Evolutionary conservation across 2,329 filamentous ascomycete species (phyloP).

Genomic region (Calonectria pauciramosa): DNA sequence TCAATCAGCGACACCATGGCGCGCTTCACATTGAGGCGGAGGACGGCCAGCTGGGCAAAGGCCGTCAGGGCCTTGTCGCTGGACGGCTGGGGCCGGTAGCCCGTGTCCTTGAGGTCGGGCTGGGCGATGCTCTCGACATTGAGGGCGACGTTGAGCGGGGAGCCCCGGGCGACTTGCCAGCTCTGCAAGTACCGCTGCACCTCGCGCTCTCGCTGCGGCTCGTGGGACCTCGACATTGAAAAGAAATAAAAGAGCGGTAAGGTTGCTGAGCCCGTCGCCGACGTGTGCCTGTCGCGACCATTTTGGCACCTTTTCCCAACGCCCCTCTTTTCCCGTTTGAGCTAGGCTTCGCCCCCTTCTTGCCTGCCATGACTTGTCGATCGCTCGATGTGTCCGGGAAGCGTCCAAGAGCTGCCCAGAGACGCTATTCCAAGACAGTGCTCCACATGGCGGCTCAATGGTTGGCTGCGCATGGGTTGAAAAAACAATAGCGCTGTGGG

Average conservation of each 20-base stretch:
- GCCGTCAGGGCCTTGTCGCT: constrained; percentile 57
- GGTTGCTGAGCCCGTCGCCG: not conserved
- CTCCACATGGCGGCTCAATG: not conserved
- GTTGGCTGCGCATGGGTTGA: not conserved
- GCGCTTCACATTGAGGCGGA: constrained; percentile 62
- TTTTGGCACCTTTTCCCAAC: not conserved
- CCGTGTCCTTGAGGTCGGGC: constrained; percentile 46
- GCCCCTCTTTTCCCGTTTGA: constrained; percentile 3
- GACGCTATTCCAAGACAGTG: not conserved
- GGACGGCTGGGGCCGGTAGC: constrained; percentile 49
- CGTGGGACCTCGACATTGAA: constrained; percentile 43
- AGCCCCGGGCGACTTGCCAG: constrained; percentile 50
- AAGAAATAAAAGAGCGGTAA: constrained; percentile 1
- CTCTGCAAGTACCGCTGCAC: constrained; percentile 49
- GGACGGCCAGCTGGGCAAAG: constrained; percentile 64
- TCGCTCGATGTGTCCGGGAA: not conserved
- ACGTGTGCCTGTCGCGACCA: not conserved
- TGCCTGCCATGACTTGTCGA: not conserved
- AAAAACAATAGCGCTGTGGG: not conserved
- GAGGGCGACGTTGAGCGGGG: constrained; percentile 48
- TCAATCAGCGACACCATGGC: constrained; percentile 65
- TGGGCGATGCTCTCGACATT: constrained; percentile 48
- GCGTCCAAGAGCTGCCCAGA: too few species aligned
- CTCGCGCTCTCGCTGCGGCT: constrained; percentile 50
- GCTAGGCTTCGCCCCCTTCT: not conserved